Percentiles rank a stretch among this genome's conserved stretches.
These are phyloP conservation scores for Penicillium sp. DNA, from an alignment of 2,329 filamentous ascomycete species.

Conservation along the genomic window DNA sequence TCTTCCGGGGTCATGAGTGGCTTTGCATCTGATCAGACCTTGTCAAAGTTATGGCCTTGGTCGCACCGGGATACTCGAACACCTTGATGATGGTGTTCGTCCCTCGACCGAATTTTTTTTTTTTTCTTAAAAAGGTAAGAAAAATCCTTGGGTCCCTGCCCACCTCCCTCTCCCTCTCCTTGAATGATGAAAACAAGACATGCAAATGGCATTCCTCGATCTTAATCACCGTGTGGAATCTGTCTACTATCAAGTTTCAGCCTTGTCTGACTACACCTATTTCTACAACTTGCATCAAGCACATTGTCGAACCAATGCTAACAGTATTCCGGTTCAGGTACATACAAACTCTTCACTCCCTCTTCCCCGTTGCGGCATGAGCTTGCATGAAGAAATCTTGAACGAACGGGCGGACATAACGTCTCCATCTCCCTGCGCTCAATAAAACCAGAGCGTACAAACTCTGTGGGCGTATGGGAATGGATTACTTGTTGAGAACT, in stretches of 20 bases:
- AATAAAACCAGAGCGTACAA: constrained; percentile 61
- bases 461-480: constrained; percentile 56
- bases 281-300: constrained; percentile 18
- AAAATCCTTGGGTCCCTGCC: constrained; percentile 1
- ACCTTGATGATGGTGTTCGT: constrained; percentile 9
- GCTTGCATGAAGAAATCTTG: constrained; percentile 59
- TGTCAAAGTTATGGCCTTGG: not conserved
- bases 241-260: constrained; percentile 64
- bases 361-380: constrained; percentile 18
- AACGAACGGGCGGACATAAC: constrained; percentile 70
- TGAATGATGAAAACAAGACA: constrained; percentile 63
- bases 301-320: constrained; percentile 28
- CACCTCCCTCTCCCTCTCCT: constrained; percentile 22
- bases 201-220: constrained; percentile 67
- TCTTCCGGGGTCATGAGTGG: not conserved
- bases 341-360: constrained; percentile 18
- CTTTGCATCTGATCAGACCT: not conserved
- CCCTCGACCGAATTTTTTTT: constrained; percentile 1
- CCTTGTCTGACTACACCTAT: constrained; percentile 59
- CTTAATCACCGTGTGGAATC: constrained; percentile 63
- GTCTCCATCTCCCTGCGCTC: constrained; percentile 52
- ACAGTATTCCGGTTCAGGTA: constrained; percentile 34
- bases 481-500: constrained; percentile 66
- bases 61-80: not conserved
- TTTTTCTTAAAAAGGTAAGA: constrained; percentile 46